These are phyloP conservation scores for Gentiana dahurica DNA, from an alignment of 257 asterid genomes.

Conservation along the genomic window DNA sequence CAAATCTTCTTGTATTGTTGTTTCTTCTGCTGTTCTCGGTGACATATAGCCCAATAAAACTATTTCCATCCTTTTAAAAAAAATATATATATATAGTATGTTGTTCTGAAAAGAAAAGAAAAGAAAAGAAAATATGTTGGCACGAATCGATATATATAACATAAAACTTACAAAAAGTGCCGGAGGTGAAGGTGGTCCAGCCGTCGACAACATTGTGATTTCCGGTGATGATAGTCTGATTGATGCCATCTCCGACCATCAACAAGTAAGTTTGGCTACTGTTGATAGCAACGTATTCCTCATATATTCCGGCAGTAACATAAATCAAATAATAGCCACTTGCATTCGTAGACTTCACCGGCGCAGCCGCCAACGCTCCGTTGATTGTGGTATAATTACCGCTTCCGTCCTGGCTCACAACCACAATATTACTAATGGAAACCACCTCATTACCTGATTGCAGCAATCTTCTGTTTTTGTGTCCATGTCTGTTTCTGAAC, in stretches of 20 bases:
- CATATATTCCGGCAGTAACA: slow-evolving; percentile 49
- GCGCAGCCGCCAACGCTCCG: slow-evolving; percentile 59
- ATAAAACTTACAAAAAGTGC: slow-evolving; percentile 41
- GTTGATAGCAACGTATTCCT: slow-evolving; percentile 51
- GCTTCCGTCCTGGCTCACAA: slow-evolving; percentile 47
- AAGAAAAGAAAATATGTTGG: not conserved
- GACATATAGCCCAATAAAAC: too few species aligned
- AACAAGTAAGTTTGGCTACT: slow-evolving; percentile 49
- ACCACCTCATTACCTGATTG: slow-evolving; percentile 27
- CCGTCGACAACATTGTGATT: slow-evolving; percentile 45
- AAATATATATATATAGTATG: too few species aligned
- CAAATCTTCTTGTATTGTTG: too few species aligned
- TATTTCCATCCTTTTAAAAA: too few species aligned
- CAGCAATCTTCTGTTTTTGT: slow-evolving; percentile 27
- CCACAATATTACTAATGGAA: slow-evolving; percentile 37
- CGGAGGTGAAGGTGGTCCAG: slow-evolving; percentile 51
- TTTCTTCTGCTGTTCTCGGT: too few species aligned
- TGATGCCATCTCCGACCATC: slow-evolving; percentile 80
- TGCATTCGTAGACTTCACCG: slow-evolving; percentile 28
- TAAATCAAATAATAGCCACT: slow-evolving; percentile 52
- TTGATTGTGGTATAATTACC: slow-evolving; percentile 47
- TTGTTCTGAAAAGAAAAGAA: not conserved
- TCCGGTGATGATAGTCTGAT: slow-evolving; percentile 56
- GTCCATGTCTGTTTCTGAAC: slow-evolving; percentile 8
- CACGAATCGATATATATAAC: not conserved